Evolutionary conservation across 768 basidiomycete genomes (phyloP).

Genomic region (Boletus rubroflammeus): DNA sequence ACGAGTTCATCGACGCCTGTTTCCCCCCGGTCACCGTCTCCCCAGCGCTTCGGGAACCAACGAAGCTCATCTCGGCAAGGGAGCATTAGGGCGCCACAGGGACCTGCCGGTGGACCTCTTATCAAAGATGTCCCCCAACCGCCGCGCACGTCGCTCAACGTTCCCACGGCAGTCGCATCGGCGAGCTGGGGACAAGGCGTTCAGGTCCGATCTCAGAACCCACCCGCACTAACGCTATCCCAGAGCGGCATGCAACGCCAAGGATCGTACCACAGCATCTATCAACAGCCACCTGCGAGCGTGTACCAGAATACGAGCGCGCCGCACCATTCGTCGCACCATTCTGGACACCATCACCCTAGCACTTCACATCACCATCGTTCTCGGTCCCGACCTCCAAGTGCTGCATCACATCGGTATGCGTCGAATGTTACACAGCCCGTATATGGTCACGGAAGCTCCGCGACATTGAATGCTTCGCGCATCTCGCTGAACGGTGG

Average conservation of each 20-base stretch:
- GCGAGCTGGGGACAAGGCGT: conserved; percentile 7
- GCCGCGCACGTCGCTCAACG: conserved; percentile 15
- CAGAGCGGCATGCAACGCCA: conserved; percentile 18
- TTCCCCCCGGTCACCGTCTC: conserved; percentile 15
- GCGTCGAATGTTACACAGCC: conserved; percentile 25
- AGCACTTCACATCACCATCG: conserved; percentile 20
- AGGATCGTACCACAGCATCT: conserved; percentile 12
- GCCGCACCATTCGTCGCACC: conserved; percentile 12
- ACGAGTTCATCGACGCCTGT: conserved; percentile 13
- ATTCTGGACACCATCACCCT: conserved; percentile 9
- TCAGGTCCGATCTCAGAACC: background rate
- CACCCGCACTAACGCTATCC: background rate
- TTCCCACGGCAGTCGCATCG: conserved; percentile 4
- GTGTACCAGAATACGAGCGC: conserved; percentile 12
- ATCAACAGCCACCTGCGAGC: conserved; percentile 7
- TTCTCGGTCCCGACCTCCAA: conserved; percentile 28
- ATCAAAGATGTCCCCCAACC: conserved; percentile 20
- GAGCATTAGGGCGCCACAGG: conserved; percentile 16
- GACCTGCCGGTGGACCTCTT: conserved; percentile 5
- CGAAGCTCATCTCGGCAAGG: conserved; percentile 20
- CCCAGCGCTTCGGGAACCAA: conserved; percentile 15
- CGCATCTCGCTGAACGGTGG: conserved; percentile 20
- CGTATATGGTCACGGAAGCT: conserved; percentile 25
- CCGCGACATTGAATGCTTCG: conserved; percentile 18
- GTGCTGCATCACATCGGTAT: conserved; percentile 31